Conservation (phyloP, 2,329 filamentous ascomycete species). For the Grosmannia serpens region DNA sequence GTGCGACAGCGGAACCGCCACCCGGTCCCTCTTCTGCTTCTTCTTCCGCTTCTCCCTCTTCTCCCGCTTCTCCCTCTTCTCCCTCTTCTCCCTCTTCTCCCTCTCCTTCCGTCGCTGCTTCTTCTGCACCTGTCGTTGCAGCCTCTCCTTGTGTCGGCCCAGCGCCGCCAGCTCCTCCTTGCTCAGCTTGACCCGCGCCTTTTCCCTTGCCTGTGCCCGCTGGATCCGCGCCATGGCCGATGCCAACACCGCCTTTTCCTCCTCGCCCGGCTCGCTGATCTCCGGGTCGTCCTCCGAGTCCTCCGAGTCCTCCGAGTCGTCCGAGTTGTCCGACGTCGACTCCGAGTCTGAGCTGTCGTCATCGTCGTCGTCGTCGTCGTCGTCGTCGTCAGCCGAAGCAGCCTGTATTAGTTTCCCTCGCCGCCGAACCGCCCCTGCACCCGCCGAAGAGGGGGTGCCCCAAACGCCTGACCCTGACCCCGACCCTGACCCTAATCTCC, state of each 20-base stretch:
- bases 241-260: slow-evolving; percentile 64
- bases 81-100: slow-evolving; percentile 25
- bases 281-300: slow-evolving; percentile 34
- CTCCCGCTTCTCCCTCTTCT: slow-evolving; percentile 29
- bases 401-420: slow-evolving; percentile 26
- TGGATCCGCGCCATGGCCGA: slow-evolving; percentile 71
- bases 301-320: slow-evolving; percentile 34
- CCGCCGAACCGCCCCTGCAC: slow-evolving; percentile 9
- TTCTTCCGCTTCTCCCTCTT: slow-evolving; percentile 29
- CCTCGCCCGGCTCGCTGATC: slow-evolving; percentile 21
- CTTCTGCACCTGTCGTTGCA: slow-evolving; percentile 33
- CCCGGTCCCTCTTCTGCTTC: slow-evolving; percentile 29
- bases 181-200: slow-evolving; percentile 67
- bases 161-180: slow-evolving; percentile 72
- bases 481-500: neutral
- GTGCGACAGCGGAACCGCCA: slow-evolving; percentile 42
- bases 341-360: slow-evolving; percentile 14
- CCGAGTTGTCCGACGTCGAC: slow-evolving; percentile 29
- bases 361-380: neutral
- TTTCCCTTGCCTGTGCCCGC: slow-evolving; percentile 63
- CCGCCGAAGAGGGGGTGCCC: neutral
- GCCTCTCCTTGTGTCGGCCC: slow-evolving; percentile 53
- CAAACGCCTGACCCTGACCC: slow-evolving; percentile 2
- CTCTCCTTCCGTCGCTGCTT: slow-evolving; percentile 16
- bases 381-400: slow-evolving; percentile 16